Evolutionary conservation across 768 basidiomycete species (phyloP).

Genomic region (Mycena olivaceomarginata): DNA sequence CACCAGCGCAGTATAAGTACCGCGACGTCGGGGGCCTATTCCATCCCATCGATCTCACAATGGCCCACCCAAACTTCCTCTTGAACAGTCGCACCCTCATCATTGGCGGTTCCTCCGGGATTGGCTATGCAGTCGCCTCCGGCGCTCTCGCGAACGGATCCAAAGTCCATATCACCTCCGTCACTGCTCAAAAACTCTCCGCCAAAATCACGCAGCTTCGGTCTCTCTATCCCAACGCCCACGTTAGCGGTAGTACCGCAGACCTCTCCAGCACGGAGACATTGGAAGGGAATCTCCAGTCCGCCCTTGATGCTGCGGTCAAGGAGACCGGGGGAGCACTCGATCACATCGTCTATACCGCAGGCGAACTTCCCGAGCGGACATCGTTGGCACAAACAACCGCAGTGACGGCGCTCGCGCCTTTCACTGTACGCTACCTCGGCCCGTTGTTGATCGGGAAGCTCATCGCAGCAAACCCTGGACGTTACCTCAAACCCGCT

Average conservation of each 20-base stretch:
- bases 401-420: not conserved
- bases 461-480: slow-evolving; percentile 23
- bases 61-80: slow-evolving; percentile 23
- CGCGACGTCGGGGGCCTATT: too few relatives aligned
- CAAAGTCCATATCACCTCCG: slow-evolving; percentile 28
- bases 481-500: not conserved
- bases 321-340: not conserved
- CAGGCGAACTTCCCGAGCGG: not conserved
- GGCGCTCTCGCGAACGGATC: slow-evolving; percentile 25
- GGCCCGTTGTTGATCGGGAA: not conserved
- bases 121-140: slow-evolving; percentile 25
- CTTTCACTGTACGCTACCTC: slow-evolving; percentile 21
- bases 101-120: slow-evolving; percentile 18
- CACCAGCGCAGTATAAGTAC: too few relatives aligned
- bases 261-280: slow-evolving; percentile 27
- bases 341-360: not conserved
- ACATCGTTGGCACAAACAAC: not conserved
- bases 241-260: slow-evolving; percentile 4
- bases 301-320: not conserved
- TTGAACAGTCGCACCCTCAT: not conserved
- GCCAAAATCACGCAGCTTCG: not conserved
- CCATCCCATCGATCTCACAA: not conserved
- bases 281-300: slow-evolving; percentile 12
- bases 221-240: slow-evolving; percentile 20
- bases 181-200: not conserved